Evolutionary conservation across 768 basidiomycete genomes (phyloP), one percentile per base, ranked within the genome.

Genomic region (Kwoniella botswanensis): DNA sequence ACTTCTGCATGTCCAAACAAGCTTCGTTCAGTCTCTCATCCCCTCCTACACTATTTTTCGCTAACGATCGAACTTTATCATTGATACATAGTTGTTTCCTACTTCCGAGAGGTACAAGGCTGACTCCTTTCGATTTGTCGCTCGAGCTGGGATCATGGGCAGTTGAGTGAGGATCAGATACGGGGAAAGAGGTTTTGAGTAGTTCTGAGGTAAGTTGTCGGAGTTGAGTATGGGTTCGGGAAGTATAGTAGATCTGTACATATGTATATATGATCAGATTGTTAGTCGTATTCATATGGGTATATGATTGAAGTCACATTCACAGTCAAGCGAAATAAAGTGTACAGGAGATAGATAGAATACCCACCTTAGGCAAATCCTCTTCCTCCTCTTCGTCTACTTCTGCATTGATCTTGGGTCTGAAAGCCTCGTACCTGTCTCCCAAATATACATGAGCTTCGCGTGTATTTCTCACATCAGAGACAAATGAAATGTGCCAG

Each of bases 191-290:
- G 86, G 96, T 88, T 75, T 89, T 91, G 52, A 85, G 87, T 11
- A 98, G 86, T 79, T 99, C 97, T 3, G 91, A 90, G 18, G 94
- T 86, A 3, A 98, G 87, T 82, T 99, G 96, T 1, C 94, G 87
- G 3, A 99, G 88, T 78, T 99, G 96, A 1, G 95, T 95, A 84
- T 99, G 96, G 0, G 96, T 99, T 42, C 96, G 87, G 0, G 97
- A 98, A 0, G 95, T 92, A 79, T 95, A 97, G 82, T 89, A 97
- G 71, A 98, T 90, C 86, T 85, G 67, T 12, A 17, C 54, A 18
- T 17, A 46, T 46, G 44, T 17, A 46, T 46, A 26, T 26, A 26
- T 26, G 24, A 26, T 26, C 24, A 26, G 24, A 26, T 26, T 26
- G 24, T 26, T 26, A 26, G 24, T 26, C 24, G 24, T 26, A 46